Percentiles rank a stretch among this genome's conserved stretches.
phyloP scores from a whole-genome alignment of 306 rosid species.

The Cicer cuneatum region DNA sequence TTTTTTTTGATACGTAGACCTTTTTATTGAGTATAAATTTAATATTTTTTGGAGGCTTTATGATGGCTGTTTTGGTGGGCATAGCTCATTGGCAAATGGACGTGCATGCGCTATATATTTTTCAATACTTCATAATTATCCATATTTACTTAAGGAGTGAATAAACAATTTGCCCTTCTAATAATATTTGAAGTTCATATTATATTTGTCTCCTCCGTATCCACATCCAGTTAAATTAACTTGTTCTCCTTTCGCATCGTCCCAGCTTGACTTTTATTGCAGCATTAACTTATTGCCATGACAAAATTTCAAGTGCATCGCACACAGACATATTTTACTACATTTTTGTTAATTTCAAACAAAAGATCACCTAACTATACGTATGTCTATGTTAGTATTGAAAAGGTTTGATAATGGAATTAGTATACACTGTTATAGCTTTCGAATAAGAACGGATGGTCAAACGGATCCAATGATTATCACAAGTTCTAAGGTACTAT shows the following conservation, averaged over 20 bases:
- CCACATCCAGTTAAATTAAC: background rate
- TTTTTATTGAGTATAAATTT: too few species aligned
- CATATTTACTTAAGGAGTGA: background rate
- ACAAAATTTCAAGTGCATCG: constrained; percentile 4
- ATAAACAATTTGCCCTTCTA: background rate
- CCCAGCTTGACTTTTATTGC: constrained; percentile 32
- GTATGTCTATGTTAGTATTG: background rate
- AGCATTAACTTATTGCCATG: background rate
- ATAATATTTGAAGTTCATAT: constrained; percentile 8
- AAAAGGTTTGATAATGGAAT: background rate
- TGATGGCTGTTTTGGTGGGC: too few species aligned
- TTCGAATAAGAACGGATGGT: too few species aligned
- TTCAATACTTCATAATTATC: background rate
- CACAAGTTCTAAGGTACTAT: too few species aligned
- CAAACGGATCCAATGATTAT: background rate
- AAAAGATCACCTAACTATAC: constrained; percentile 29
- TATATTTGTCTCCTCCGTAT: background rate
- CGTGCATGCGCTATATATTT: background rate
- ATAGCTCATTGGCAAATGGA: background rate
- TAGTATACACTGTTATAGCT: too few species aligned
- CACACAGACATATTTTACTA: constrained; percentile 24
- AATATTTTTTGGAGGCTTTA: too few species aligned
- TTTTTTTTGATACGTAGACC: too few species aligned
- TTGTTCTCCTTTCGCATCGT: background rate
- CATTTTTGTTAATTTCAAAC: constrained; percentile 30